These are phyloP conservation scores for Paramyrothecium sp. DNA, from an alignment of 2,329 filamentous ascomycete species.

Conservation along the genomic window DNA sequence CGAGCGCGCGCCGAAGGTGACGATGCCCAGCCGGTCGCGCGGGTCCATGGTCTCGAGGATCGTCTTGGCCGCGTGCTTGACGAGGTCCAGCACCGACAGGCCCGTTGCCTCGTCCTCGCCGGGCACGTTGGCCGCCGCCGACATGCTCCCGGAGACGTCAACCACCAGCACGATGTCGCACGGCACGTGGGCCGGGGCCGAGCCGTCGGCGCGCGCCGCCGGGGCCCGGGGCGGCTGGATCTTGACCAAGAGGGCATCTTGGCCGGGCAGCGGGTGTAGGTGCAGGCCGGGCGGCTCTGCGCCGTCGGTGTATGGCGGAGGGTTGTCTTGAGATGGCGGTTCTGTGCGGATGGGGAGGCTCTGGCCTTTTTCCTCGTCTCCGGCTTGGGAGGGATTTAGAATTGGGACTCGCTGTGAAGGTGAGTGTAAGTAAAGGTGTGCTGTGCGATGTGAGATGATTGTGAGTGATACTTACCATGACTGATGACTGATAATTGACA, in stretches of 20 bases:
- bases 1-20: conserved; percentile 47
- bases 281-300: conserved; percentile 11
- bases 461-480: no score
- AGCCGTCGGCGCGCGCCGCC: conserved; percentile 5
- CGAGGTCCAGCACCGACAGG: conserved; percentile 55
- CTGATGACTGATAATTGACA: no score
- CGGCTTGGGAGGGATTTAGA: no score
- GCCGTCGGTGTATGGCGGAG: no score
- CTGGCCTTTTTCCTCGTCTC: no score
- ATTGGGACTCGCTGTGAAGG: no score
- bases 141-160: conserved; percentile 61
- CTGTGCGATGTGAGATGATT: no score
- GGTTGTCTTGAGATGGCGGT: no score
- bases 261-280: conserved; percentile 37
- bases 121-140: conserved; percentile 42
- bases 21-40: conserved; percentile 55
- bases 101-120: conserved; percentile 49
- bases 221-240: conserved; percentile 43
- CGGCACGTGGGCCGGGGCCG: conserved; percentile 38
- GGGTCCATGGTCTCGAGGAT: conserved; percentile 55
- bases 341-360: no score
- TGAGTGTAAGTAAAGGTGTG: no score
- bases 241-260: conserved; percentile 43
- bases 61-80: conserved; percentile 58
- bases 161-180: conserved; percentile 63